Conservation (phyloP, 345 rosid genomes). For the Aegle marmelos region DNA sequence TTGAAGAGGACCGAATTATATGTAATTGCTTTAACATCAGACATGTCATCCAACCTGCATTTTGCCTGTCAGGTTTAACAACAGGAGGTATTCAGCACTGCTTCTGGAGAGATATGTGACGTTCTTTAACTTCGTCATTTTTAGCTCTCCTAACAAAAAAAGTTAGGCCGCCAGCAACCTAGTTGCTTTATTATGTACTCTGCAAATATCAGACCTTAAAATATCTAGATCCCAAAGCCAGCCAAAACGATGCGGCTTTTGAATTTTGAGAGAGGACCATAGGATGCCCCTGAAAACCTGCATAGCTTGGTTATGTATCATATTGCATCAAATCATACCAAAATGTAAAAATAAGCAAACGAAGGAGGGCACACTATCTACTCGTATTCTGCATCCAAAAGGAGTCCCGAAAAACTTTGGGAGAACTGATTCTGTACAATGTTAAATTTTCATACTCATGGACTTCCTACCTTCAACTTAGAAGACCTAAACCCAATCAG, state of each 20-base stretch:
- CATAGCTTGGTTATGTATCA: not conserved
- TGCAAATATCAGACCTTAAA: not conserved
- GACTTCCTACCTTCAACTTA: too few species aligned
- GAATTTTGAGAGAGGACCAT: not conserved
- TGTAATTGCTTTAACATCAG: not conserved
- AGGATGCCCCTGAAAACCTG: not conserved
- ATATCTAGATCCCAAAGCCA: not conserved
- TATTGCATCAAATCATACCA: not conserved
- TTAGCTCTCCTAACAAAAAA: not conserved
- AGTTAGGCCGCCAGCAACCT: not conserved
- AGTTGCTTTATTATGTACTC: not conserved
- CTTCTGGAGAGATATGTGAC: conserved; percentile 83
- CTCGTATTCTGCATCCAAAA: too few species aligned
- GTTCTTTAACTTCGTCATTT: not conserved
- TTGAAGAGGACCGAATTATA: not conserved
- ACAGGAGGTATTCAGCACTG: conserved; percentile 77
- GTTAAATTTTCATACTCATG: too few species aligned
- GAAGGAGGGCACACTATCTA: too few species aligned
- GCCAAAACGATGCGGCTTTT: not conserved
- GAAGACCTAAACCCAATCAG: too few species aligned
- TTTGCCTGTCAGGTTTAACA: not conserved
- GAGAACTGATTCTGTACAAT: too few species aligned
- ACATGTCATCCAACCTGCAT: too few species aligned
- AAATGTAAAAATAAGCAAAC: not conserved
- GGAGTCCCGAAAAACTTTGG: too few species aligned